phyloP scores from a whole-genome alignment of 176 grass and related monocot genomes.

The Pharus latifolius region DNA sequence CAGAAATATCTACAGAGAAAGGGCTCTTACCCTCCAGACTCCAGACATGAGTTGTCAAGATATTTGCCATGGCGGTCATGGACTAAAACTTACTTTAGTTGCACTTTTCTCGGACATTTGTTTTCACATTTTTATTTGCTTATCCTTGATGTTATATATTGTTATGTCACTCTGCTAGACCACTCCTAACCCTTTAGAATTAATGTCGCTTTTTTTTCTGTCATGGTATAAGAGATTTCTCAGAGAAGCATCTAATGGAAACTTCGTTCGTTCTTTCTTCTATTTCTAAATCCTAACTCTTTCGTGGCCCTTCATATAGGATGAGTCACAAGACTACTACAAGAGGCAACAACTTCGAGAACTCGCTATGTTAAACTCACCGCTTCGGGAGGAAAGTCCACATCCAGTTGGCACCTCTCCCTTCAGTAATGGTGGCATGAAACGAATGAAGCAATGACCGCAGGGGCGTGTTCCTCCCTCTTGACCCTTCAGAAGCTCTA shows the following conservation, averaged over 20 bases:
- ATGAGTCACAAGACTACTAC: constrained; percentile 59
- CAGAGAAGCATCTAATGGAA: not conserved
- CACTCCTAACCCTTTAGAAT: not conserved
- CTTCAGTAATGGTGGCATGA: constrained; percentile 55
- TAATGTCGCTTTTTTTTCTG: not conserved
- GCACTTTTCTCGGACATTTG: not conserved
- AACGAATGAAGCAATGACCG: constrained; percentile 56
- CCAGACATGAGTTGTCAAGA: not conserved
- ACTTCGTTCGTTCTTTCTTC: not conserved
- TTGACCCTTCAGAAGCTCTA: constrained; percentile 22
- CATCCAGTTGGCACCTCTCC: constrained; percentile 42
- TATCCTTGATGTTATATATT: not conserved
- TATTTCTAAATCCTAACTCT: not conserved
- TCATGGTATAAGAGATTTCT: not conserved
- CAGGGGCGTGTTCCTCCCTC: constrained; percentile 8
- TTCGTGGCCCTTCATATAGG: constrained; percentile 10
- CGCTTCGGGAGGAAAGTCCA: constrained; percentile 49
- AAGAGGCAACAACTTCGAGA: constrained; percentile 65
- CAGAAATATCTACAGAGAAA: no score
- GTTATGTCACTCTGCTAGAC: not conserved
- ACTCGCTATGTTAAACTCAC: constrained; percentile 55
- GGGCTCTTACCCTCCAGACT: not conserved
- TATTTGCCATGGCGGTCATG: not conserved
- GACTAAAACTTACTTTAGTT: not conserved
- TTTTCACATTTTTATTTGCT: not conserved